Percentiles rank a stretch among this genome's conserved stretches.
Conservation (phyloP, 2,329 filamentous ascomycete species). For the Alternaria brassicicola region DNA sequence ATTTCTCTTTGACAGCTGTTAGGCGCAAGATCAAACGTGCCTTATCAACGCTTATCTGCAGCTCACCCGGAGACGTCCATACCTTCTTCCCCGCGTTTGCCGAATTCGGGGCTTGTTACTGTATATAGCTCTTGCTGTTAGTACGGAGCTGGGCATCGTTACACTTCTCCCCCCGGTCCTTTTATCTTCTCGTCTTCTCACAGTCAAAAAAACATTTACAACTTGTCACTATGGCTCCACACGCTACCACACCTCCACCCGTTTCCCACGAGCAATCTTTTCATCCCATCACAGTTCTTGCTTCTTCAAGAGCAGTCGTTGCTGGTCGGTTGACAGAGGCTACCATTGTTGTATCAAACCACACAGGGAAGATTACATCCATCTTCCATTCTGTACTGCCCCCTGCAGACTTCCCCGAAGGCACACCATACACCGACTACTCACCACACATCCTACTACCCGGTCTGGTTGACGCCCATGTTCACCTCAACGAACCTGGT, state of each 20-base stretch:
- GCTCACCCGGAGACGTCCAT: slow-evolving; percentile 24
- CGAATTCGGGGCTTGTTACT: slow-evolving; percentile 23
- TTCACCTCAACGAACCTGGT: slow-evolving; percentile 96
- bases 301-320: slow-evolving; percentile 82
- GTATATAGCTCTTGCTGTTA: slow-evolving; percentile 29
- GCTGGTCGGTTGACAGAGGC: slow-evolving; percentile 78
- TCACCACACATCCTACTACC: slow-evolving; percentile 85
- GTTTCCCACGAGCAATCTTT: slow-evolving; percentile 33
- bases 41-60: slow-evolving; percentile 48
- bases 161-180: slow-evolving; percentile 3
- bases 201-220: not conserved
- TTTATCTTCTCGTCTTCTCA: slow-evolving; percentile 14
- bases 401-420: slow-evolving; percentile 71
- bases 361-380: slow-evolving; percentile 82
- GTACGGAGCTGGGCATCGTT: slow-evolving; percentile 9
- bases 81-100: slow-evolving; percentile 29
- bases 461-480: slow-evolving; percentile 93
- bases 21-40: slow-evolving; percentile 19
- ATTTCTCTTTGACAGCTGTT: slow-evolving; percentile 18
- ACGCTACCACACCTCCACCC: slow-evolving; percentile 44
- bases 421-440: slow-evolving; percentile 79
- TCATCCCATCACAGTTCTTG: slow-evolving; percentile 72
- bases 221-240: slow-evolving; percentile 44
- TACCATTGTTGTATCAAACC: slow-evolving; percentile 78
- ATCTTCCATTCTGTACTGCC: slow-evolving; percentile 78